A percentile compares a stretch with the other conserved stretches of the same genome.
Evolutionary conservation across 108 stramenopile species (phyloP).

Genomic region (Skeletonema potamos): DNA sequence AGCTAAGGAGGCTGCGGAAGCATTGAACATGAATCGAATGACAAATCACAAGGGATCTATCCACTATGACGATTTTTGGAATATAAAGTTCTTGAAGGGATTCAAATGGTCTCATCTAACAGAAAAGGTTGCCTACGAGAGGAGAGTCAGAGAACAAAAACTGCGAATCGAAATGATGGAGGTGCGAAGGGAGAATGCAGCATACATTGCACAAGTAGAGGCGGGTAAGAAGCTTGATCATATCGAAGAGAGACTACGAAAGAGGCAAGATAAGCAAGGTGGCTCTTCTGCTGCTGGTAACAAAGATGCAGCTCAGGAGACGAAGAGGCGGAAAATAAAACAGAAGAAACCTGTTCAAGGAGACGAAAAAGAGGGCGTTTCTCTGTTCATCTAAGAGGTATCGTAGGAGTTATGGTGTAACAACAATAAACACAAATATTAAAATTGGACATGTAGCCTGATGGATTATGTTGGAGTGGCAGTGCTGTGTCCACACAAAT

Average conservation of each 20-base stretch:
- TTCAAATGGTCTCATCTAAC: constrained; percentile 97
- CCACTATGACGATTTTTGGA: constrained; percentile 94
- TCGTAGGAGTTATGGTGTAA: neutral
- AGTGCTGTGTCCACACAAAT: neutral
- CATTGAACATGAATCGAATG: constrained; percentile 85
- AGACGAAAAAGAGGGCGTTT: constrained; percentile 1
- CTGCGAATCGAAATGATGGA: constrained; percentile 90
- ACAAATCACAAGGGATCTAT: constrained; percentile 79
- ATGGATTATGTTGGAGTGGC: neutral
- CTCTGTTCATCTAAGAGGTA: neutral
- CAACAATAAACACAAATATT: too few species aligned
- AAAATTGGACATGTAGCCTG: neutral
- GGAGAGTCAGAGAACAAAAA: constrained; percentile 89
- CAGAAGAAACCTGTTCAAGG: constrained; percentile 60
- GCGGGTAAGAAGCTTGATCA: constrained; percentile 84
- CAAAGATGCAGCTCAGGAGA: constrained; percentile 32
- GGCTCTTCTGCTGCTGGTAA: constrained; percentile 15
- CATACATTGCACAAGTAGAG: constrained; percentile 88
- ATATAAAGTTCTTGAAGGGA: constrained; percentile 90
- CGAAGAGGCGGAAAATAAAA: constrained; percentile 42
- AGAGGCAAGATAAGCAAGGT: constrained; percentile 47
- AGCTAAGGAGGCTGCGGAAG: constrained; percentile 80
- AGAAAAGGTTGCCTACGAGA: constrained; percentile 97
- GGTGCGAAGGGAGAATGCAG: constrained; percentile 88
- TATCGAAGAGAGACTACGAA: constrained; percentile 89